phyloP scores from a whole-genome alignment of 257 asterid species.

The Asclepias syriaca region DNA sequence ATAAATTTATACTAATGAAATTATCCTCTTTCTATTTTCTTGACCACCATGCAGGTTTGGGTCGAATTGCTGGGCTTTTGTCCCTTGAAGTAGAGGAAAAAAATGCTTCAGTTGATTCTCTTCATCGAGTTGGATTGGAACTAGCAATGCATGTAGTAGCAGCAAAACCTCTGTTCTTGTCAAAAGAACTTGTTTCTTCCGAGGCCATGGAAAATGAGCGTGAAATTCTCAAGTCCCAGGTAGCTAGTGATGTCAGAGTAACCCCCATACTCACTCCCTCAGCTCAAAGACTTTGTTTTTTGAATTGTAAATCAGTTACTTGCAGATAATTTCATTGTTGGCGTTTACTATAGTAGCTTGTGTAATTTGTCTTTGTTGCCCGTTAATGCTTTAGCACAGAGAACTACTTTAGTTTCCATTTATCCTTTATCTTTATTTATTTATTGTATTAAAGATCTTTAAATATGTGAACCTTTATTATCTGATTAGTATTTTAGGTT shows the following conservation, averaged over 20 bases:
- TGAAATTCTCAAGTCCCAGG: conserved; percentile 93
- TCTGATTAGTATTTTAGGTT: not conserved
- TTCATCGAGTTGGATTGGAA: conserved; percentile 83
- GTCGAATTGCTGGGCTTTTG: conserved; percentile 83
- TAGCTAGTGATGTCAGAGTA: conserved; percentile 22
- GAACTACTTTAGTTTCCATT: not conserved
- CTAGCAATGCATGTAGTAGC: conserved; percentile 97
- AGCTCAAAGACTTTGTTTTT: not conserved
- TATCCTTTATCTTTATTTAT: not conserved
- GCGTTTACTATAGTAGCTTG: not conserved
- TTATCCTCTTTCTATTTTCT: not conserved
- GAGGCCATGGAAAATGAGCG: conserved; percentile 74
- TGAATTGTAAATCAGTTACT: not conserved
- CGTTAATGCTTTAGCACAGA: not conserved
- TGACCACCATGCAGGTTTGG: conserved; percentile 53
- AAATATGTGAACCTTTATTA: not conserved
- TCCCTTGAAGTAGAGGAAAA: conserved; percentile 83
- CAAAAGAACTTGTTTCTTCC: conserved; percentile 69
- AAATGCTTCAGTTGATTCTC: conserved; percentile 59
- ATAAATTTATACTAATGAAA: not conserved
- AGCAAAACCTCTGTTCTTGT: conserved; percentile 76
- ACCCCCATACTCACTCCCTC: not conserved
- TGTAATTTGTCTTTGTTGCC: not conserved
- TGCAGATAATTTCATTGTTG: not conserved
- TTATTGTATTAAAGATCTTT: not conserved